phyloP scores from a whole-genome alignment of 257 asterid species.

The Nicotiana knightiana region DNA sequence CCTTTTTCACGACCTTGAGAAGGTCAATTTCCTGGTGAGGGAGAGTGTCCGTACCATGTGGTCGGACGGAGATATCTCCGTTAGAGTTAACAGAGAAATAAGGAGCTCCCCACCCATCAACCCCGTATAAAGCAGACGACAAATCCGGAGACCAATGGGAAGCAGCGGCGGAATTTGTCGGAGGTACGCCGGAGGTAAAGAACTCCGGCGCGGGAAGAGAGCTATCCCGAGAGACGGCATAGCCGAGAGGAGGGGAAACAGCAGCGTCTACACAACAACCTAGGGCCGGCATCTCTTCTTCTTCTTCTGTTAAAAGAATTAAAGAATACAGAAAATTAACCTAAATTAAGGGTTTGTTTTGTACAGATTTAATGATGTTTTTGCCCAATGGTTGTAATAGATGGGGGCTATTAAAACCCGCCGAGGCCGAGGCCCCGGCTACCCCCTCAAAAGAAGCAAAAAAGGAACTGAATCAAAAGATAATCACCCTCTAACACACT shows the following conservation, averaged over 20 bases:
- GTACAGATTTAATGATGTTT: not conserved
- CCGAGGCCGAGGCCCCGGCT: constrained; percentile 99
- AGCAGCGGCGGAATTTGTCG: constrained; percentile 21
- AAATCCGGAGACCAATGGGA: constrained; percentile 59
- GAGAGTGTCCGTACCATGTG: constrained; percentile 60
- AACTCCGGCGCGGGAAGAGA: constrained; percentile 45
- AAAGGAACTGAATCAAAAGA: constrained; percentile 57
- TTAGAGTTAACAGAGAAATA: constrained; percentile 65
- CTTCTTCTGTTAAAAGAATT: constrained; percentile 31
- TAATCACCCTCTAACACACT: constrained; percentile 39
- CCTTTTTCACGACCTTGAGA: constrained; percentile 75
- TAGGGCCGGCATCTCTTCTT: constrained; percentile 82
- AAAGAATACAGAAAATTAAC: constrained; percentile 16
- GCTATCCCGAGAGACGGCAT: constrained; percentile 48
- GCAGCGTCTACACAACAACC: constrained; percentile 75
- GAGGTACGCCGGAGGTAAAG: constrained; percentile 28
- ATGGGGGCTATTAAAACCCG: constrained; percentile 98
- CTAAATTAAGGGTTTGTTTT: not conserved
- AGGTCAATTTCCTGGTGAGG: constrained; percentile 88
- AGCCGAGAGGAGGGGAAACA: constrained; percentile 53
- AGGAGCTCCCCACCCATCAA: constrained; percentile 97
- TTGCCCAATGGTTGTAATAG: constrained; percentile 41
- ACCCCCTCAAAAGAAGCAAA: constrained; percentile 99
- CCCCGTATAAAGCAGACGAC: constrained; percentile 57
- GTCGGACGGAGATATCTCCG: constrained; percentile 72